A percentile compares a stretch with the other conserved stretches of the same genome.
These are phyloP conservation scores for Nemania sp. DNA, from an alignment of 2,329 filamentous ascomycete species.

Conservation along the genomic window DNA sequence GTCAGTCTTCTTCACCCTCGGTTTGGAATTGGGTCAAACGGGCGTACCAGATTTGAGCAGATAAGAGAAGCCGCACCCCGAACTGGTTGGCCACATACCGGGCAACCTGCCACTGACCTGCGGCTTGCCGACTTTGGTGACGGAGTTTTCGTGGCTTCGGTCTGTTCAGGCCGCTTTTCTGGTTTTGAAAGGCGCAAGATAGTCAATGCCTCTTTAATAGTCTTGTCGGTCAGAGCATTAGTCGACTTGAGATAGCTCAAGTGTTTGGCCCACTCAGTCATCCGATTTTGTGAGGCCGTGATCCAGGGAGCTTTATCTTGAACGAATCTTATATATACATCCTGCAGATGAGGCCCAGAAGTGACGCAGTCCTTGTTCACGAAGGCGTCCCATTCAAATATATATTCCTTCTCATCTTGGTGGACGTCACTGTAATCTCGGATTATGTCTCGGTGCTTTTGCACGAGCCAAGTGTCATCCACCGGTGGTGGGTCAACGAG, in stretches of 20 bases:
- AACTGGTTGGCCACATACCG: slow-evolving; percentile 53
- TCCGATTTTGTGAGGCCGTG: slow-evolving; percentile 51
- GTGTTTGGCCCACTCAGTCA: slow-evolving; percentile 61
- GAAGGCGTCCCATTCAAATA: slow-evolving; percentile 62
- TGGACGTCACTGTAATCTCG: slow-evolving; percentile 62
- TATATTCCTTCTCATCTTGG: slow-evolving; percentile 60
- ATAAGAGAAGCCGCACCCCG: slow-evolving; percentile 53
- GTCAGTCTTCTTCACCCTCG: slow-evolving; percentile 17
- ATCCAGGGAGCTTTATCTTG: slow-evolving; percentile 57
- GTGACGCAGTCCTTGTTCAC: slow-evolving; percentile 56
- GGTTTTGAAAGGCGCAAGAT: slow-evolving; percentile 50
- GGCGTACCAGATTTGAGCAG: slow-evolving; percentile 56
- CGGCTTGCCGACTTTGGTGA: slow-evolving; percentile 43
- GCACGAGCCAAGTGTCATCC: slow-evolving; percentile 60
- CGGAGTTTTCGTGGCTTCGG: slow-evolving; percentile 29
- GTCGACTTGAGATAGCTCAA: slow-evolving; percentile 55
- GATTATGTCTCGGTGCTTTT: slow-evolving; percentile 63
- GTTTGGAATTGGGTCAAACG: not conserved
- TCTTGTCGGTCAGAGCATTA: slow-evolving; percentile 51
- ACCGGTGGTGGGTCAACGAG: slow-evolving; percentile 49
- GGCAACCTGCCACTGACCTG: slow-evolving; percentile 52
- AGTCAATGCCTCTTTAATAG: slow-evolving; percentile 48
- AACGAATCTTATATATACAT: slow-evolving; percentile 57
- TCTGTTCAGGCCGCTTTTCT: slow-evolving; percentile 36
- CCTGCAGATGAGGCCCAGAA: slow-evolving; percentile 56